These are phyloP conservation scores for Lumnitzera racemosa DNA, from an alignment of 345 rosid genomes.

Conservation along the genomic window DNA sequence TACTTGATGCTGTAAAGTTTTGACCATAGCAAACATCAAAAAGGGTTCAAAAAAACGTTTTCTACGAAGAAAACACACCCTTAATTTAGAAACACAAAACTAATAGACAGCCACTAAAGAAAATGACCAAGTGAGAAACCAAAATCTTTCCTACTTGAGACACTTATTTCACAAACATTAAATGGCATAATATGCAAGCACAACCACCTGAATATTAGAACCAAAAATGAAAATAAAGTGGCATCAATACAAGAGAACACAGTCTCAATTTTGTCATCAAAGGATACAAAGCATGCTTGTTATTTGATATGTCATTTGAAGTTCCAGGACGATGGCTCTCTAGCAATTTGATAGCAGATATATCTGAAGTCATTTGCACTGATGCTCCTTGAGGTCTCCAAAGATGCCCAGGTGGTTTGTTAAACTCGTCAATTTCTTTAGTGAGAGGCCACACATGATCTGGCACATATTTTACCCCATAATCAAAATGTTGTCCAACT, in stretches of 20 bases:
- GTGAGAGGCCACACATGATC: constrained; percentile 38
- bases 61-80: no score
- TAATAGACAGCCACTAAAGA: no score
- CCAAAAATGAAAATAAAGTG: neutral
- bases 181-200: neutral
- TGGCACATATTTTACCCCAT: constrained; percentile 35
- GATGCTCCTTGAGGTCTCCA: constrained; percentile 31
- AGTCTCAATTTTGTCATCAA: neutral
- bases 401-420: constrained; percentile 29
- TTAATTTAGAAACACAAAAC: no score
- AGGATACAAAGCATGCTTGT: constrained; percentile 71
- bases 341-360: constrained; percentile 47
- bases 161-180: no score
- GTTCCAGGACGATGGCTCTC: constrained; percentile 19
- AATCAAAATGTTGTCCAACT: constrained; percentile 29
- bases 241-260: no score
- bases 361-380: constrained; percentile 27
- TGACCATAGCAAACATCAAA: no score
- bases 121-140: no score
- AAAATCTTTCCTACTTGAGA: no score
- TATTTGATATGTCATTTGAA: constrained; percentile 13
- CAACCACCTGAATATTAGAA: neutral
- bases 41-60: no score
- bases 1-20: no score
- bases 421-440: constrained; percentile 18